Conservation (phyloP, 108 stramenopile species). For the Pseudonitzschia pungens region DNA sequence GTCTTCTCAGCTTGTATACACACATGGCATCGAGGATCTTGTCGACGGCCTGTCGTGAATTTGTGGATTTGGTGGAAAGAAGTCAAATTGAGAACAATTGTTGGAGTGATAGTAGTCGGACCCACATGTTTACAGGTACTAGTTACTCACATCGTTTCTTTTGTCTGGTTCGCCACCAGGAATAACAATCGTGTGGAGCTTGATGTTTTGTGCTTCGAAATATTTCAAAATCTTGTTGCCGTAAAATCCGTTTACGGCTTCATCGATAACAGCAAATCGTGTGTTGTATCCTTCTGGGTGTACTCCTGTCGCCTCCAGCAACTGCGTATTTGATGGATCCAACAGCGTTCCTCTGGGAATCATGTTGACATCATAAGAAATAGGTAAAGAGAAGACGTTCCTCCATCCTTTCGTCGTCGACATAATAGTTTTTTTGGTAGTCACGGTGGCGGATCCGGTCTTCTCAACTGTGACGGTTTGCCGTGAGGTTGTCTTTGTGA, state of each 20-base stretch:
- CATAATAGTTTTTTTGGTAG: slow-evolving; percentile 79
- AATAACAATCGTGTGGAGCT: slow-evolving; percentile 58
- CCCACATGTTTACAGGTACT: background rate
- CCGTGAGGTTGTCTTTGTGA: slow-evolving; percentile 63
- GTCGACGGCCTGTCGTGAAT: slow-evolving; percentile 64
- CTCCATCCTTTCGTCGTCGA: slow-evolving; percentile 79
- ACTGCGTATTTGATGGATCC: slow-evolving; percentile 65
- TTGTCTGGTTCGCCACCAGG: slow-evolving; percentile 83
- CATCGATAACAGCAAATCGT: slow-evolving; percentile 85
- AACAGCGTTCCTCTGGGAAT: slow-evolving; percentile 78
- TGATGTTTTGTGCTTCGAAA: slow-evolving; percentile 68
- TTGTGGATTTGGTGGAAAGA: background rate
- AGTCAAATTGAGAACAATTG: background rate
- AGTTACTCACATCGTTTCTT: slow-evolving; percentile 60
- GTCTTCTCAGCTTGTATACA: slow-evolving; percentile 82
- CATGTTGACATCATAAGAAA: slow-evolving; percentile 89
- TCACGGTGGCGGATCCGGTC: slow-evolving; percentile 61
- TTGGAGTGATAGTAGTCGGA: background rate
- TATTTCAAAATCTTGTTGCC: slow-evolving; percentile 67
- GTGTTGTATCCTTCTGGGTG: slow-evolving; percentile 81
- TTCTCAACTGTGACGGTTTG: slow-evolving; percentile 63
- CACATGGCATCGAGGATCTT: slow-evolving; percentile 79
- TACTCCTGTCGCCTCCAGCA: slow-evolving; percentile 78
- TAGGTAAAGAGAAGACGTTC: slow-evolving; percentile 83
- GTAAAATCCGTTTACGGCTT: slow-evolving; percentile 65